Conservation (phyloP, 495 filamentous ascomycete species). For the Neurospora sp. region DNA sequence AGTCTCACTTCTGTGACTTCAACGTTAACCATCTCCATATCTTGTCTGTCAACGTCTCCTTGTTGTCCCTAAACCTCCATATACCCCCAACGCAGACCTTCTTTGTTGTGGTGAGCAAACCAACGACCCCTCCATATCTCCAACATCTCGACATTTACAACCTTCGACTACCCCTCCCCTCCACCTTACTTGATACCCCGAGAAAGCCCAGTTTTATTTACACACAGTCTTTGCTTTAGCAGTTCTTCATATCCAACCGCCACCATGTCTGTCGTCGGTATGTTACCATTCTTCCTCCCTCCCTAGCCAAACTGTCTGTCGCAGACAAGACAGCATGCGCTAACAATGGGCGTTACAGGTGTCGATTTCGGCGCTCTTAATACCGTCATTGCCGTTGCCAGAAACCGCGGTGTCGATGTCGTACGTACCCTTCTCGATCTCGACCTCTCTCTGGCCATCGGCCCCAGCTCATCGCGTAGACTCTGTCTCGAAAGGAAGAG, state of each 20-base stretch:
- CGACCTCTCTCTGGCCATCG: not conserved
- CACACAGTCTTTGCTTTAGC: conserved; percentile 2
- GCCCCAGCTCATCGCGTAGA: not conserved
- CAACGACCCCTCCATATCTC: not conserved
- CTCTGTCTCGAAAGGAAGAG: not conserved
- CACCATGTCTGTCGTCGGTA: conserved; percentile 44
- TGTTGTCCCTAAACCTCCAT: not conserved
- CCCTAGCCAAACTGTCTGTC: not conserved
- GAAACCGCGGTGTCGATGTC: conserved; percentile 98
- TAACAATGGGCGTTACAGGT: conserved; percentile 31
- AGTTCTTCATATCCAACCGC: conserved; percentile 15
- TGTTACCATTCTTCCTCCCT: conserved; percentile 4
- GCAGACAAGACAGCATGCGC: not conserved
- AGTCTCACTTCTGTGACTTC: not conserved
- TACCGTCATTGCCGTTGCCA: conserved; percentile 92
- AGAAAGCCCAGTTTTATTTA: conserved; percentile 17
- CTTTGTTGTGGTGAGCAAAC: not conserved
- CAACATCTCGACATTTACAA: not conserved
- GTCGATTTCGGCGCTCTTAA: conserved; percentile 96
- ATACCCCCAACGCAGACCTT: not conserved
- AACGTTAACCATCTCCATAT: not conserved
- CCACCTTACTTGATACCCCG: not conserved
- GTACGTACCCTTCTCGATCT: conserved; percentile 48
- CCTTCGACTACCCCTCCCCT: not conserved
- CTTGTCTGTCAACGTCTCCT: not conserved